Evolutionary conservation across 352 stramenopile species (phyloP).

Genomic region (Globisporangium polare): DNA sequence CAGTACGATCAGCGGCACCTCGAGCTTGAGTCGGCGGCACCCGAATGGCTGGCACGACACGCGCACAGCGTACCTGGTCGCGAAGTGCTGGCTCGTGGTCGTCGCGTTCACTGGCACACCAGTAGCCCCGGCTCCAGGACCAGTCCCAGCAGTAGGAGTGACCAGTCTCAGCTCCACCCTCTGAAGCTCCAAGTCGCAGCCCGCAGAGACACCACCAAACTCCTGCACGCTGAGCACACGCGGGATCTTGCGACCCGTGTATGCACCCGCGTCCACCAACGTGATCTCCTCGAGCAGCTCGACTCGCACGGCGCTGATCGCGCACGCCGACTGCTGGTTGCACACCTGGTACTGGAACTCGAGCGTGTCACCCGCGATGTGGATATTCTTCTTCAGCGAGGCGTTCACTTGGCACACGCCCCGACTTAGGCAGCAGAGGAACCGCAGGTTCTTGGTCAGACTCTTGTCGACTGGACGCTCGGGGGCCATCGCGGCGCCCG

Average conservation of each 20-base stretch:
- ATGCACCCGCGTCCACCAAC: conserved; percentile 7
- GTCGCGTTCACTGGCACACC: conserved; percentile 1
- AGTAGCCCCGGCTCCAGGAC: too few species aligned
- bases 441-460: conserved; percentile 7
- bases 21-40: conserved; percentile 2
- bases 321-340: conserved; percentile 6
- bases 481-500: neutral
- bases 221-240: conserved; percentile 5
- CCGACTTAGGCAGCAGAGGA: conserved; percentile 13
- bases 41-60: conserved; percentile 13
- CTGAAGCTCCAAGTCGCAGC: conserved; percentile 3
- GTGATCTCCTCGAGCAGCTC: conserved; percentile 15
- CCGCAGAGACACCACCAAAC: conserved; percentile 9
- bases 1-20: conserved; percentile 14
- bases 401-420: conserved; percentile 8
- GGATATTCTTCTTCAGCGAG: conserved; percentile 3
- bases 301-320: conserved; percentile 5
- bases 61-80: conserved; percentile 2
- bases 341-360: conserved; percentile 11
- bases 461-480: conserved; percentile 7
- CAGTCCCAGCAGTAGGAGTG: neutral
- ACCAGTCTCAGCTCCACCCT: conserved; percentile 1
- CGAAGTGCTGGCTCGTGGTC: conserved; percentile 12
- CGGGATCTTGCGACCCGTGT: conserved; percentile 4
- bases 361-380: conserved; percentile 5